Evolutionary conservation across 1,284 basidiomycete genomes (phyloP), one percentile per base, ranked within the genome.

Genomic region (Austroboletus niveus): DNA sequence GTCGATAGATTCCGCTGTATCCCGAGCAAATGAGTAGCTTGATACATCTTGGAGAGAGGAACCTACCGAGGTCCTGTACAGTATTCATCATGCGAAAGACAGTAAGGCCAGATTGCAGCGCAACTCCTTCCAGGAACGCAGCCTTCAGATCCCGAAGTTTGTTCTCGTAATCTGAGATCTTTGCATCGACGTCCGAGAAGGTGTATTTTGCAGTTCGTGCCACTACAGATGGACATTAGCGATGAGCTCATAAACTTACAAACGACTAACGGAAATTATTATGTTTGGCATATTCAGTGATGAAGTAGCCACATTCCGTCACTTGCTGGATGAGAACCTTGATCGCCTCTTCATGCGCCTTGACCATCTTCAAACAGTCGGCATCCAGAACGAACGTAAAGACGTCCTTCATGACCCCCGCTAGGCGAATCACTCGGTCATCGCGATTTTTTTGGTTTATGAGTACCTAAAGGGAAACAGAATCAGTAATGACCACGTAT

Each of bases 281-380:
- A 20, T 58, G 51, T 11, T 53, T 63, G n/a, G 51, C 45, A 5
- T 64, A 62, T 36, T 65, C 59, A 1, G 51, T 10, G 12, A 65
- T 63, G 35, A 65, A 64, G 35, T 64, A 58, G 7, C 58, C 60
- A 34, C 62, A 61, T 42, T 63, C 63, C n/a, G 62, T 61, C 29
- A 65, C 50, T 8, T 65, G 63, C 15, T 54, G 57, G 22, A 63
- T 32, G 9, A 61, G 17, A 44, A 42, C 22, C 12, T 3, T 57
- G 22, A 64, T 45, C 7, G 41, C n/a, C 9, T 47, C 27, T 6
- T 2, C 39, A 14, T 63, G 56, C 1, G 43, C 41, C 10, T 48
- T 14, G 11, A 57, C 29, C 2, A 7, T 34, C 45, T 47, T 62
- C 53, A 60, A 47, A 5, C 43, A 7, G 2, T 52, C 54, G 0